phyloP scores from a whole-genome alignment of 1,284 basidiomycete species.

The Ustilago shanxiensis region DNA sequence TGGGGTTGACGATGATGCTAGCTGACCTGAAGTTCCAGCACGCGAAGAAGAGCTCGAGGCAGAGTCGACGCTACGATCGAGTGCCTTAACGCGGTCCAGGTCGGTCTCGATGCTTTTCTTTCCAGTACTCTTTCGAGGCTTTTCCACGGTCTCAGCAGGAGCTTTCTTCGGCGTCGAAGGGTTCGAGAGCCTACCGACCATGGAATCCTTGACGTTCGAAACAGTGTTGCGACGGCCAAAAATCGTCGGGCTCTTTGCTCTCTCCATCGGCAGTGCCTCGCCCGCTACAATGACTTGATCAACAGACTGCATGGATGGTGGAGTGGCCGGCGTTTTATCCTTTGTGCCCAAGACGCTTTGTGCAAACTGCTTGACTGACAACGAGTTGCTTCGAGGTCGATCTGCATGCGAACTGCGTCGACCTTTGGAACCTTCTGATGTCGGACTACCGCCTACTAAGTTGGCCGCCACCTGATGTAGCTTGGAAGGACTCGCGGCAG shows the following conservation, averaged over 20 bases:
- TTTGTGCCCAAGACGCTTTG: slow-evolving; percentile 49
- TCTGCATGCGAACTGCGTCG: slow-evolving; percentile 32
- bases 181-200: slow-evolving; percentile 36
- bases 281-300: slow-evolving; percentile 51
- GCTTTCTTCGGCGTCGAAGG: slow-evolving; percentile 51
- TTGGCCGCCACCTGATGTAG: slow-evolving; percentile 32
- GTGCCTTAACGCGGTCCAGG: slow-evolving; percentile 43
- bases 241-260: slow-evolving; percentile 55
- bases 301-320: slow-evolving; percentile 10
- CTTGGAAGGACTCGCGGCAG: slow-evolving; percentile 37
- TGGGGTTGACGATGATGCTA: slow-evolving; percentile 1
- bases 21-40: not conserved
- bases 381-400: slow-evolving; percentile 58
- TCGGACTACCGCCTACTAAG: slow-evolving; percentile 18
- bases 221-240: slow-evolving; percentile 53
- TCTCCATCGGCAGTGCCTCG: slow-evolving; percentile 45
- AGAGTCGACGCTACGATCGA: slow-evolving; percentile 35
- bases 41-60: slow-evolving; percentile 27
- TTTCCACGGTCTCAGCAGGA: slow-evolving; percentile 15
- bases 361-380: slow-evolving; percentile 53
- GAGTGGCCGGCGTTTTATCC: slow-evolving; percentile 25
- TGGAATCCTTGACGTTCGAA: slow-evolving; percentile 40
- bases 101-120: slow-evolving; percentile 44
- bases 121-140: slow-evolving; percentile 36
- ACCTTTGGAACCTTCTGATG: slow-evolving; percentile 23